Evolutionary conservation across 139 green algal species (phyloP).

Genomic region (Chlamydomonas eustigma): DNA sequence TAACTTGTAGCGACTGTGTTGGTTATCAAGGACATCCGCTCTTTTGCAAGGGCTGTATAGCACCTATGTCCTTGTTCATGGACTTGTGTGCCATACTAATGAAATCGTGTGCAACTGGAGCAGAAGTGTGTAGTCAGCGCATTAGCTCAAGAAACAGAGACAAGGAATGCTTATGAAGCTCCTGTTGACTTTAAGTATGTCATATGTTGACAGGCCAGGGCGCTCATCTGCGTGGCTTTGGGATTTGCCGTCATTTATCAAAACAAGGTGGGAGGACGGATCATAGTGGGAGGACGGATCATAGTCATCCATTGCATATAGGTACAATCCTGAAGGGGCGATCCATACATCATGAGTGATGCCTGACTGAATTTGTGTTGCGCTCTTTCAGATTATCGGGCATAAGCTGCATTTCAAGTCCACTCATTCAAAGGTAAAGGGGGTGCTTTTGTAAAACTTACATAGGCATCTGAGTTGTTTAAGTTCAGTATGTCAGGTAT

Average conservation of each 20-base stretch:
- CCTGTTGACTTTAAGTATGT: not conserved
- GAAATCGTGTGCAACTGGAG: not conserved
- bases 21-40: no score
- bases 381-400: conserved; percentile 18
- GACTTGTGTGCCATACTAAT: not conserved
- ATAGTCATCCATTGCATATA: conserved; percentile 60
- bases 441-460: not conserved
- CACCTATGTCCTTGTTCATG: no score
- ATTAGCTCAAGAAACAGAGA: no score
- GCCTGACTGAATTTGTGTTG: not conserved
- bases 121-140: no score
- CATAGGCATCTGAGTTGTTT: not conserved
- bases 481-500: not conserved
- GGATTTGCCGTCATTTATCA: conserved; percentile 55
- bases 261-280: conserved; percentile 47
- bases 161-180: not conserved
- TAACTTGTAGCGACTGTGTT: not conserved
- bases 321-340: conserved; percentile 3
- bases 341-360: conserved; percentile 12
- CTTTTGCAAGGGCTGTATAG: no score
- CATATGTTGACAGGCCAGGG: not conserved
- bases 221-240: conserved; percentile 28
- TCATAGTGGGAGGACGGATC: conserved; percentile 42
- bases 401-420: conserved; percentile 39
- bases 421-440: conserved; percentile 32